Base-by-base conservation (phyloP, 768 basidiomycete genomes). In the Collybia sp. region DNA sequence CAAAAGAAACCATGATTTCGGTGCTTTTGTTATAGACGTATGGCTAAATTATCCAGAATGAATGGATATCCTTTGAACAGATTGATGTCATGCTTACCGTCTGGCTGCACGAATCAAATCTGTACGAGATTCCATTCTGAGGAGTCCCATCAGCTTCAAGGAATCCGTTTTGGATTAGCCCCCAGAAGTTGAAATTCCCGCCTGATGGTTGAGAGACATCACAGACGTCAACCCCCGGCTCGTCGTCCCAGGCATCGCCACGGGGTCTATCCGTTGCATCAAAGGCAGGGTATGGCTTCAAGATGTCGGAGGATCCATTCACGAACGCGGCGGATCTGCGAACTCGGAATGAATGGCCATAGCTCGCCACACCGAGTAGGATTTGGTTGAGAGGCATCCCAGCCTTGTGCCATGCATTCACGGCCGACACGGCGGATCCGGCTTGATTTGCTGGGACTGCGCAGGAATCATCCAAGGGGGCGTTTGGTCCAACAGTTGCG, bases 391-490 rank as follows among this genome's bases (percentile, higher is more conserved):
- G 62, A 20, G 91, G 85, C 62, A 96, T 78, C 19, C 88, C 87
- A 20, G 92, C 89, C 0, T 58, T 60, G 2, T 69, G 74, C 93
- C 93, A 95, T 10, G 73, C 69, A 5, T 69, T 56, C 17, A 95
- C 75, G 6, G 87, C 85, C 18, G 80, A 79, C 5, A 73, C 69
- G 11, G 88, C 91, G 45, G 89, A 93, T 6, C 88, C 89, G 19
- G 71, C 66, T 43, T 84, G 83, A 45, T 78, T 69, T 6, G 64
- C 57, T 5, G 79, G 62, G 30, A 79, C 55, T 1, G 80, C 79
- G 57, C 93, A 96, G 1, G 76, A 71, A 63, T 94, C 83, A 43
- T 82, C 70, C 16, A 95, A 74, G 2, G 93, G 93, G 6, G 93
- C 82, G 63, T 93, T 93, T 10, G 93, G 85, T 1, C 93, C 93